Evolutionary conservation across 2,329 filamentous ascomycete genomes (phyloP).

Genomic region (Venturia carpophila): DNA sequence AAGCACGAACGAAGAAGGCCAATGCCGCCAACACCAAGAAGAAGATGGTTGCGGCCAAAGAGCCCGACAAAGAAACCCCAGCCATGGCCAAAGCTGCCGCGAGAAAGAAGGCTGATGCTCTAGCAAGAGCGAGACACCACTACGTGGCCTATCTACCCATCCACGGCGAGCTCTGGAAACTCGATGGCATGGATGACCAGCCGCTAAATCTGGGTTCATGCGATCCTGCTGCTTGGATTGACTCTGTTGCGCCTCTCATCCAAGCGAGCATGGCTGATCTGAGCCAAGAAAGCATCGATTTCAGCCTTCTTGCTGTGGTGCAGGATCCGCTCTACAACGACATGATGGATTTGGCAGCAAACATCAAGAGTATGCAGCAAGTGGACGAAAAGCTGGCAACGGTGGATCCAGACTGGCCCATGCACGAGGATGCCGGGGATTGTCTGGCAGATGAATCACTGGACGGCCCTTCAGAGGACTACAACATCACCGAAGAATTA

Average conservation of each 20-base stretch:
- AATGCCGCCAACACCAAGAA: constrained; percentile 4
- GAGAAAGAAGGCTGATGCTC: constrained; percentile 35
- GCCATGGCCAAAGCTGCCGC: constrained; percentile 21
- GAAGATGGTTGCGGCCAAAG: neutral
- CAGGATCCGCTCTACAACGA: constrained; percentile 53
- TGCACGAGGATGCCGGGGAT: neutral
- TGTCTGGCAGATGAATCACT: constrained; percentile 1
- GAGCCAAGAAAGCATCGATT: constrained; percentile 59
- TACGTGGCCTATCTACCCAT: constrained; percentile 84
- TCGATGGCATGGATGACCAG: constrained; percentile 72
- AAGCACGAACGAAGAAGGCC: neutral
- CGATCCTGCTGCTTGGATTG: constrained; percentile 53
- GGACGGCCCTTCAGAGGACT: constrained; percentile 1
- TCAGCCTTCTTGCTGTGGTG: constrained; percentile 69
- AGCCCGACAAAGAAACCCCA: constrained; percentile 10
- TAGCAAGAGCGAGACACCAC: constrained; percentile 55
- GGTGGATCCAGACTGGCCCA: constrained; percentile 37
- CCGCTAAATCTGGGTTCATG: constrained; percentile 55
- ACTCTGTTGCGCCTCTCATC: constrained; percentile 56
- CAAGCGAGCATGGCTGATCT: constrained; percentile 54
- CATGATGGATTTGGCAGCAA: constrained; percentile 35
- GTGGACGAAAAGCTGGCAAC: constrained; percentile 35
- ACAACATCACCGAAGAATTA: constrained; percentile 1
- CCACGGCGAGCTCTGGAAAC: constrained; percentile 70
- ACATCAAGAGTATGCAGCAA: constrained; percentile 38